phyloP scores from a whole-genome alignment of 225 moss, liverwort and hornwort genomes.

The Anthoceros angustus region DNA sequence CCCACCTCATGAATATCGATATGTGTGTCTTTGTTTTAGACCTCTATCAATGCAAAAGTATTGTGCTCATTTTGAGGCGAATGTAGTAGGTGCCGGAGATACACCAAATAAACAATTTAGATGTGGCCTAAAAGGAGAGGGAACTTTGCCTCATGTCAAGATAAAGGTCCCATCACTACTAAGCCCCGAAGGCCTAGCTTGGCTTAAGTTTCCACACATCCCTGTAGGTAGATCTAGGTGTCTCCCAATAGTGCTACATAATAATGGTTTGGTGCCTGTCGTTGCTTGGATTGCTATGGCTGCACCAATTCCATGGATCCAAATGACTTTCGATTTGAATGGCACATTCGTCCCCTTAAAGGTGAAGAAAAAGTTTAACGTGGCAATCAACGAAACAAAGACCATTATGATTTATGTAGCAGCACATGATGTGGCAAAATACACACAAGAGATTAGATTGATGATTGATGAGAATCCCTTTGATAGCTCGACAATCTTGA shows the following conservation, averaged over 20 bases:
- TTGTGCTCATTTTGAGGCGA: conserved; percentile 66
- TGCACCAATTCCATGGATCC: not conserved
- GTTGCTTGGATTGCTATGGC: conserved; percentile 33
- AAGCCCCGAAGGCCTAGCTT: conserved; percentile 32
- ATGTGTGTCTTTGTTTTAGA: conserved; percentile 64
- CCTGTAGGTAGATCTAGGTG: conserved; percentile 35
- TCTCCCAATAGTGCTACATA: conserved; percentile 28
- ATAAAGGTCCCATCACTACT: conserved; percentile 38
- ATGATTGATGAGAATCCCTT: conserved; percentile 60
- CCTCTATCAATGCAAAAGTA: conserved; percentile 67
- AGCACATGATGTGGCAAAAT: conserved; percentile 11
- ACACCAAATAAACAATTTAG: conserved; percentile 55
- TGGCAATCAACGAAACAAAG: not conserved
- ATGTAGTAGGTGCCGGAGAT: conserved; percentile 64
- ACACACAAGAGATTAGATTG: conserved; percentile 62
- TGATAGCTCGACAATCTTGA: conserved; percentile 30
- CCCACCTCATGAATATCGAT: conserved; percentile 65
- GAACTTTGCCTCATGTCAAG: conserved; percentile 69
- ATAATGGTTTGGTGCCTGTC: conserved; percentile 52
- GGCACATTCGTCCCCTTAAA: not conserved
- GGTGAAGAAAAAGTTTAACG: not conserved
- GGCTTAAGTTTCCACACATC: conserved; percentile 46
- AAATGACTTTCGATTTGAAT: not conserved
- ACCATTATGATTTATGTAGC: not conserved
- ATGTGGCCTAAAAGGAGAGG: conserved; percentile 73